Base-by-base conservation (phyloP, 257 asterid genomes). In the Scutellaria galericulata region DNA sequence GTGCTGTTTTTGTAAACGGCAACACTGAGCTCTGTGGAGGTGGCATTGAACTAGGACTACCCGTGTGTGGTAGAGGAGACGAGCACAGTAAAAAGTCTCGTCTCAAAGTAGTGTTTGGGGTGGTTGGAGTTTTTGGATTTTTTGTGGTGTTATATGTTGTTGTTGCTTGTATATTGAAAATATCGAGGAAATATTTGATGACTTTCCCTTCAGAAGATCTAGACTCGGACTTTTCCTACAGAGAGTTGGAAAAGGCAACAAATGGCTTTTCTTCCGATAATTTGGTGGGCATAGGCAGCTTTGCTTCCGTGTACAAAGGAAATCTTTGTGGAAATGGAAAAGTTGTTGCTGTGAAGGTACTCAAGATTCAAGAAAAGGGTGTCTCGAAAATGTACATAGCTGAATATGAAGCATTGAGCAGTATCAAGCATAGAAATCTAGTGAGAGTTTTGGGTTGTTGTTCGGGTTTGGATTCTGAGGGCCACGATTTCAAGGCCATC, bases 21-120 rank as follows among this genome's bases (percentile, higher is more conserved):
- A 85, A 85, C 42, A 11, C 31, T 14, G 44, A 35, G 5, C 80
- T 77, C 2, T 84, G 86, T 70, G 87, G 84, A 62, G 89, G 87
- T 12, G 58, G 45, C 15, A 50, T 52, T 10, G 68, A 69, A 11
- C 56, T 86, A 3, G 59, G 66, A 15, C 73, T 81, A 40, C 76
- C 80, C 4, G 11, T 31, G 7, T 79, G 87, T 68, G 41, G 37
- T 35, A 31, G 37, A 4, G 20, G 37, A 12, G 35, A 61, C 5
- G 1, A 15, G 0, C 12, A 5, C 47, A 40, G 9, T 46, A 14
- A 1, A 1, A 70, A 61, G 54, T 64, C 45, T 64, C 42, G 9
- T 15, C 66, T 31, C 37, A 31, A 31, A 31, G 37, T 31, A 31
- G 37, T 68, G 54, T 58, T 78, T n/a, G 74, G 58, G 9, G 7